phyloP scores from a whole-genome alignment of 2,329 filamentous ascomycete species.

The Alternaria consortialis region DNA sequence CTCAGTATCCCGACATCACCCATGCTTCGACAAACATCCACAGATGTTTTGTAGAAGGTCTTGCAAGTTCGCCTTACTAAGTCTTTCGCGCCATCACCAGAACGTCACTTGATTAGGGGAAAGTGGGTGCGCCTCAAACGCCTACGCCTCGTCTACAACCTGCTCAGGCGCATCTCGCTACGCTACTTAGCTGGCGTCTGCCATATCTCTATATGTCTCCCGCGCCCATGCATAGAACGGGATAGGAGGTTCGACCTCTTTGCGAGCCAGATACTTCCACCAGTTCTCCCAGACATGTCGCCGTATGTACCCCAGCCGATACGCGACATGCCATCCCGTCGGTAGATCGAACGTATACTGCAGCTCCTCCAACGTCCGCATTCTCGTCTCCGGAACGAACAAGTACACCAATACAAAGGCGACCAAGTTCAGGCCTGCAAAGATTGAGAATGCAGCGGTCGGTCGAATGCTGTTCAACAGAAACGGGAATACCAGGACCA shows the following conservation, averaged over 20 bases:
- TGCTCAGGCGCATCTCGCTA: neutral
- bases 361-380: slow-evolving; percentile 35
- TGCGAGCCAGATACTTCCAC: slow-evolving; percentile 25
- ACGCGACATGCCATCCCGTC: slow-evolving; percentile 30
- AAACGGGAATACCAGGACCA: slow-evolving; percentile 50
- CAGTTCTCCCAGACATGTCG: slow-evolving; percentile 25
- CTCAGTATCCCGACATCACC: too few species aligned
- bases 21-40: too few species aligned
- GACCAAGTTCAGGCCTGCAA: slow-evolving; percentile 42
- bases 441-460: slow-evolving; percentile 49
- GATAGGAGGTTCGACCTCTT: slow-evolving; percentile 24
- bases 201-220: slow-evolving; percentile 12
- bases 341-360: slow-evolving; percentile 36
- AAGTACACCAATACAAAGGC: slow-evolving; percentile 40
- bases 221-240: slow-evolving; percentile 33
- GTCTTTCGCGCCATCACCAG: neutral
- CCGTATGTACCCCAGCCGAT: slow-evolving; percentile 25
- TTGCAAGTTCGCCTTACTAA: neutral
- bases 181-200: neutral
- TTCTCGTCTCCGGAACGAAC: slow-evolving; percentile 39
- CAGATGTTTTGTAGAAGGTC: neutral
- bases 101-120: neutral
- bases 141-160: neutral
- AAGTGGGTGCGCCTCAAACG: neutral
- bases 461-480: slow-evolving; percentile 42